Percentiles rank a stretch among this genome's conserved stretches.
Conservation (phyloP, 140 eudicot species). For the Anethum foeniculum region DNA sequence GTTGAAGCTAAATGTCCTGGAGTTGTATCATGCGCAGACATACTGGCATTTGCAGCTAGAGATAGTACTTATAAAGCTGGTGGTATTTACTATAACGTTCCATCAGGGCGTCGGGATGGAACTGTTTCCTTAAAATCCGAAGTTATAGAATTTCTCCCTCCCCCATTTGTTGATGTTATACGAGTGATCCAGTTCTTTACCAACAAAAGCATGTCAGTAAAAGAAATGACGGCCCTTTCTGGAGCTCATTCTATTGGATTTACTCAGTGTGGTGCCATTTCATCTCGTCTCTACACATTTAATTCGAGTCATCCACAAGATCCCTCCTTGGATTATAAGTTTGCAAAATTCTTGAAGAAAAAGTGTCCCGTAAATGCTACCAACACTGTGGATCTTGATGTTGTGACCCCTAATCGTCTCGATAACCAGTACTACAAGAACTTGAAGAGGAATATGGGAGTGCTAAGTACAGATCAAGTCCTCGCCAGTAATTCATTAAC, state of each 20-base stretch:
- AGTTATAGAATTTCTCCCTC: constrained; percentile 24
- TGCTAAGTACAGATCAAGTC: constrained; percentile 39
- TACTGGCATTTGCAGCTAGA: constrained; percentile 51
- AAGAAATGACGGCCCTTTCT: constrained; percentile 38
- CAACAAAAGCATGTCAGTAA: constrained; percentile 26
- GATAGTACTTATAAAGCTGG: constrained; percentile 40
- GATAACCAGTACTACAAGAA: constrained; percentile 43
- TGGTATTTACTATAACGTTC: constrained; percentile 30
- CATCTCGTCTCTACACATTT: constrained; percentile 25
- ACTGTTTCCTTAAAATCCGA: constrained; percentile 25
- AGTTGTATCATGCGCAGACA: constrained; percentile 63
- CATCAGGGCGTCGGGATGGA: constrained; percentile 55
- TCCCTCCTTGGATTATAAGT: constrained; percentile 33
- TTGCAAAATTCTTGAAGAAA: constrained; percentile 24
- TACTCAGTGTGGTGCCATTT: constrained; percentile 23
- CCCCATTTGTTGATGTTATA: constrained; percentile 17
- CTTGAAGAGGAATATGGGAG: constrained; percentile 30
- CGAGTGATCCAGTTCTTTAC: constrained; percentile 13
- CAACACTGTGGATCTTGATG: constrained; percentile 21
- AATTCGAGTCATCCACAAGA: constrained; percentile 22
- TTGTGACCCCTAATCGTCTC: constrained; percentile 23
- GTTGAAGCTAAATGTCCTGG: constrained; percentile 43
- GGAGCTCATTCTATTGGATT: constrained; percentile 57
- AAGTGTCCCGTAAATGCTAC: constrained; percentile 26
- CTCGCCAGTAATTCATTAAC: constrained; percentile 25